Base-by-base conservation (phyloP, 371 early-diverging fungal genomes). In the Mortierella sp. region DNA sequence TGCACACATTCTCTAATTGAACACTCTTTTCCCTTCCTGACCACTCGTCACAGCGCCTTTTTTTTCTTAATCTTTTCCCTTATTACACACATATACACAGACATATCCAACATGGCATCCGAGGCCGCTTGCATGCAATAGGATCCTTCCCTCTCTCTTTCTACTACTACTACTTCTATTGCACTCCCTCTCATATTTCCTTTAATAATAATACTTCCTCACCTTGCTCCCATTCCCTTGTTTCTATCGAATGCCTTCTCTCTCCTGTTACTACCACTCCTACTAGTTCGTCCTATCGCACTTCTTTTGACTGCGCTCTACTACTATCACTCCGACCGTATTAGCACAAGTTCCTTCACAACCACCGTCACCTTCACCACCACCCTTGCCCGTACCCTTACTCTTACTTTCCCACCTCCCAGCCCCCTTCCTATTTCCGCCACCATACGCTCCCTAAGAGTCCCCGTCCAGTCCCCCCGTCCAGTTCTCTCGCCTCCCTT, bases 61-160 rank as follows among this genome's bases (percentile, higher is more conserved):
- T 78, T 32, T 41, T 73, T 70, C 21, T 48, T 54, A 27, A 44
- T 75, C 41, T 48, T 35, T 65, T 56, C 58, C 32, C 58, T 58
- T 51, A 70, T 60, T 16, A 70, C 70, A 38, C 10, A 38, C 10
- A 24, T 65, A 38, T 60, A 32, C 21, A 21, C 41, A 41, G 41
- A 51, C 51, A 29, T 60, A 38, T 41, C 32, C 75, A 87, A 56
- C 72, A 80, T 80, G 80, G 72, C 65, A 51, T 80, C 76, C 76
- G 76, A 75, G 41, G 72, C 74, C 68, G 74, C 68, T 21, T 56
- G 55, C 76, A 71, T 65, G 75, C 75, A 81, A 72, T 72, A 77
- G 83, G 76, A 76, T 56, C 63, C 71, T 44, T 70, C 29, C 38
- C 58, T 29, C 56, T 70, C 74, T 38, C 35, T 41, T 68, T 41